Evolutionary conservation across 257 asterid species (phyloP).

Genomic region (Nicotiana obtusifolia): DNA sequence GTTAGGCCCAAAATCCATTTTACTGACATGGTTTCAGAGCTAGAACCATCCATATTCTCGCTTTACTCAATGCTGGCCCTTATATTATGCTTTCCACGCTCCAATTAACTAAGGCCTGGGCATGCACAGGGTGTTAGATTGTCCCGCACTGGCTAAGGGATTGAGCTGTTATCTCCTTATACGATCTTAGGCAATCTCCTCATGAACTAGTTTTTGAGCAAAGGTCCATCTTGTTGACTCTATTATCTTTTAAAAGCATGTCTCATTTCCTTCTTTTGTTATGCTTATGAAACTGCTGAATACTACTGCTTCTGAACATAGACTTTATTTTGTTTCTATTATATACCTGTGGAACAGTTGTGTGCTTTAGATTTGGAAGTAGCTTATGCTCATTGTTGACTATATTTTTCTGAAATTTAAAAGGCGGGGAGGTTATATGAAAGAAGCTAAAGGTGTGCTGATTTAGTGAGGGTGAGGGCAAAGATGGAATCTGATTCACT

Average conservation of each 20-base stretch:
- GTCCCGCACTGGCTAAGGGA: too few relatives aligned
- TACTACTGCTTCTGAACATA: not conserved
- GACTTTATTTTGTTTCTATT: not conserved
- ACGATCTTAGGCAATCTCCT: too few relatives aligned
- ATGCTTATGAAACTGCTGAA: not conserved
- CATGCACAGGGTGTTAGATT: too few relatives aligned
- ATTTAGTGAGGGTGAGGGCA: slow-evolving; percentile 22
- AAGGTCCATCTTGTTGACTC: too few relatives aligned
- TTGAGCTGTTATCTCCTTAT: too few relatives aligned
- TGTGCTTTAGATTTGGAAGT: not conserved
- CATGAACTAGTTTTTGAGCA: too few relatives aligned
- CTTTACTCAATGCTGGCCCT: too few relatives aligned
- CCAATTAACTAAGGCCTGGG: too few relatives aligned
- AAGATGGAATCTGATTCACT: slow-evolving; percentile 57
- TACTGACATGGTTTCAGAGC: too few relatives aligned
- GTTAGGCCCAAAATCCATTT: too few relatives aligned
- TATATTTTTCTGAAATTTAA: not conserved
- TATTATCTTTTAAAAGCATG: not conserved
- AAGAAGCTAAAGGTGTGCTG: slow-evolving; percentile 21
- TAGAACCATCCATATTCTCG: too few relatives aligned
- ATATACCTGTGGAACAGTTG: not conserved
- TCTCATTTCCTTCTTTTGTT: not conserved
- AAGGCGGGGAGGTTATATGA: slow-evolving; percentile 28
- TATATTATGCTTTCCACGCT: too few relatives aligned
- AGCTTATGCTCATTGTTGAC: not conserved